Evolutionary conservation across 768 basidiomycete genomes (phyloP).

Genomic region (Daedalea quercina): DNA sequence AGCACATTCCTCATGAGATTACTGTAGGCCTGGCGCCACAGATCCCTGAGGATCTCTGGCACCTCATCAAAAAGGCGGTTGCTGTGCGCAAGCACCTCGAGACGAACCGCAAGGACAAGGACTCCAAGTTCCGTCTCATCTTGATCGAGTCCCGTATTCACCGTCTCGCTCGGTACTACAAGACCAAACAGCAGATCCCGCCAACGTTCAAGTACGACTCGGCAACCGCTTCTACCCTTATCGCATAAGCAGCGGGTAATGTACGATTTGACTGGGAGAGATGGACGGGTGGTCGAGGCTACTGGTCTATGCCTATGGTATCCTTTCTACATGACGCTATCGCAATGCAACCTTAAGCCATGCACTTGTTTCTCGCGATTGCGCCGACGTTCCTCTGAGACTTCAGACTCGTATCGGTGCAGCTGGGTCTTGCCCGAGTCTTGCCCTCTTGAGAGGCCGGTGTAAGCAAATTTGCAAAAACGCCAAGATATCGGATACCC

Average conservation of each 20-base stretch:
- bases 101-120: constrained; percentile 97
- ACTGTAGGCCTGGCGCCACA: constrained; percentile 93
- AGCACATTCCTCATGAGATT: too few relatives aligned
- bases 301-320: constrained; percentile 13
- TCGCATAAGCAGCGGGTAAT: constrained; percentile 46
- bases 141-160: constrained; percentile 99
- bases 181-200: constrained; percentile 95
- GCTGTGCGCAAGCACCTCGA: constrained; percentile 98
- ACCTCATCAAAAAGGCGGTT: constrained; percentile 99
- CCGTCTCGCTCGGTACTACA: constrained; percentile 97
- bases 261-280: constrained; percentile 7
- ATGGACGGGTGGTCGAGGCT: constrained; percentile 6
- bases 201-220: constrained; percentile 99
- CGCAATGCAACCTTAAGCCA: constrained; percentile 19
- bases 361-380: constrained; percentile 6
- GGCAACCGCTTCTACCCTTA: constrained; percentile 86
- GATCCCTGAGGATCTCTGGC: constrained; percentile 99
- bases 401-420: too few relatives aligned
- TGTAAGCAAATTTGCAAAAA: too few relatives aligned
- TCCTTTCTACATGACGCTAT: constrained; percentile 18
- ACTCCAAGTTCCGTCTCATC: constrained; percentile 95
- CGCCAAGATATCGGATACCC: too few relatives aligned
- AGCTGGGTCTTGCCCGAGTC: too few relatives aligned
- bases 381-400: neutral
- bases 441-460: too few relatives aligned